A percentile compares a stretch with the other conserved stretches of the same genome.
Evolutionary conservation across 1,139 yeast species (phyloP).

Genomic region (Suhomyces bolitotheri): DNA sequence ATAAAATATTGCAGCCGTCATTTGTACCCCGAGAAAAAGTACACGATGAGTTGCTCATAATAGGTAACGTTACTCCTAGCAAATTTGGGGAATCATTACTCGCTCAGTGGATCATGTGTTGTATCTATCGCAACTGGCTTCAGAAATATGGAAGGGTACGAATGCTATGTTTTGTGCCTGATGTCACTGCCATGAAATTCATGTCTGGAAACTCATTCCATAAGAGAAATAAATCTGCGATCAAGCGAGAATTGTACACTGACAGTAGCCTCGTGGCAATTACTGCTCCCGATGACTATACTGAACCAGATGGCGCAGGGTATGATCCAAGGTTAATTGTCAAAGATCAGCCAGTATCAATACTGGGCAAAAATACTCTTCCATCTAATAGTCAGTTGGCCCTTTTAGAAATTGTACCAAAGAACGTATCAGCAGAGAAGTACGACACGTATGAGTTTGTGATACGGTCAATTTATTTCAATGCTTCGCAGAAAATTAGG

Average conservation of each 20-base stretch:
- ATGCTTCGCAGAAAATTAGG: constrained; percentile 47
- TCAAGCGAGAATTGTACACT: constrained; percentile 61
- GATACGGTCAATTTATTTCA: constrained; percentile 61
- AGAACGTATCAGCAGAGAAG: constrained; percentile 25
- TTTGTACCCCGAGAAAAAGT: constrained; percentile 44
- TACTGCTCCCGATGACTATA: constrained; percentile 27
- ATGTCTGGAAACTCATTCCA: constrained; percentile 49
- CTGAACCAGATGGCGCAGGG: constrained; percentile 28
- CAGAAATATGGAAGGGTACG: constrained; percentile 72
- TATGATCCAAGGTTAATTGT: constrained; percentile 41
- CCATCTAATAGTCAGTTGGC: constrained; percentile 34
- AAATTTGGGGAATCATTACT: constrained; percentile 63
- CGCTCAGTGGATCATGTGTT: constrained; percentile 76
- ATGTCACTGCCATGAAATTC: constrained; percentile 60
- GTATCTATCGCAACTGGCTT: constrained; percentile 72
- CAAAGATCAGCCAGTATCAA: constrained; percentile 40
- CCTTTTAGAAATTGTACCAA: constrained; percentile 64
- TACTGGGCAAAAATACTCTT: constrained; percentile 25
- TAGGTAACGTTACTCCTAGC: constrained; percentile 60
- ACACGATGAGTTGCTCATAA: constrained; percentile 61
- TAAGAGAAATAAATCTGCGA: constrained; percentile 56
- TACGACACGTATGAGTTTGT: constrained; percentile 67
- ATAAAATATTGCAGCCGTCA: constrained; percentile 43
- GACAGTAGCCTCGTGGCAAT: constrained; percentile 54
- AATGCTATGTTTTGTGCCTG: constrained; percentile 64